phyloP scores from a whole-genome alignment of 73 alveolate species.

The Paramecium sexaurelia region DNA sequence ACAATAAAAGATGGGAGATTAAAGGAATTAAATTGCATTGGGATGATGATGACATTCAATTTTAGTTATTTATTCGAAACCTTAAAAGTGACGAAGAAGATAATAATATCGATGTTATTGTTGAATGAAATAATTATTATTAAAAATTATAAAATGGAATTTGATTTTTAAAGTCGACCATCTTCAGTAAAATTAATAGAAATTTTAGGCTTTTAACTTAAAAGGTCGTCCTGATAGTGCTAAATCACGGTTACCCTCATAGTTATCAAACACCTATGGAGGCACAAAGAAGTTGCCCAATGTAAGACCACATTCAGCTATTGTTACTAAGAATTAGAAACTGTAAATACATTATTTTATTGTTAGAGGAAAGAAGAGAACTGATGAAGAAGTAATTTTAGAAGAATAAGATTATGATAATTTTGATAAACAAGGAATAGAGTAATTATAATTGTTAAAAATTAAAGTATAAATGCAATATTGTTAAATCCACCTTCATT shows the following conservation, averaged over 20 bases:
- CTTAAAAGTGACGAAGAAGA: neutral
- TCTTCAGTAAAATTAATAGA: neutral
- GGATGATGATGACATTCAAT: neutral
- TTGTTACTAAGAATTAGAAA: neutral
- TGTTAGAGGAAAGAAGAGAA: neutral
- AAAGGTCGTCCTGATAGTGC: constrained; percentile 58
- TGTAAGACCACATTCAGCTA: constrained; percentile 42
- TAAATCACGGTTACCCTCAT: neutral
- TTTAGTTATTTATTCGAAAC: neutral
- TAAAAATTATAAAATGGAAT: neutral
- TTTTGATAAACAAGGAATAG: constrained; percentile 30
- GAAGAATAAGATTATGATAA: constrained; percentile 39
- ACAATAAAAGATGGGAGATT: neutral
- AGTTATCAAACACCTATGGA: neutral
- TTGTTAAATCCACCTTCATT: constrained; percentile 37
- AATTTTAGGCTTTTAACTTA: constrained; percentile 4
- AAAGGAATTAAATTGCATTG: neutral
- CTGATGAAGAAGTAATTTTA: constrained; percentile 42
- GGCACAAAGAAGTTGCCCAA: constrained; percentile 17
- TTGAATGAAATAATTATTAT: constrained; percentile 1
- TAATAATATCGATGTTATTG: neutral
- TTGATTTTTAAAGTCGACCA: constrained; percentile 29
- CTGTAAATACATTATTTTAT: neutral
- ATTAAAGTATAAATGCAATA: constrained; percentile 30
- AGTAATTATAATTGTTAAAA: constrained; percentile 10